phyloP scores from a whole-genome alignment of 1,284 basidiomycete species.

The Pseudozyma thailandica region DNA sequence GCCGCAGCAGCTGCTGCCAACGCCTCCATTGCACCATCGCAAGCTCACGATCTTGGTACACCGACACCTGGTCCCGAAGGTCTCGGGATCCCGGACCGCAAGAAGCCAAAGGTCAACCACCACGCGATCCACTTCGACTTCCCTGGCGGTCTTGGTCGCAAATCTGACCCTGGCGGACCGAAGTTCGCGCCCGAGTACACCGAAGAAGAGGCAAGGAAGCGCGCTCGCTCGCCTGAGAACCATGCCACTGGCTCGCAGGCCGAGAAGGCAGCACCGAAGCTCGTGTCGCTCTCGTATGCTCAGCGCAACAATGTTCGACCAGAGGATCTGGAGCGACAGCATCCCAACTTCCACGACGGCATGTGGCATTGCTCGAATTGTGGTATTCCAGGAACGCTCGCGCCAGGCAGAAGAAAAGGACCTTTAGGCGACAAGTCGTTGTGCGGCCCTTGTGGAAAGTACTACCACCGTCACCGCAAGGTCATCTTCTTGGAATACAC shows the following conservation, averaged over 20 bases:
- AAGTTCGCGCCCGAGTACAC: conserved; percentile 47
- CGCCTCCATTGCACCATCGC: conserved; percentile 55
- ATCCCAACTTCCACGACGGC: conserved; percentile 64
- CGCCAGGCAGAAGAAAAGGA: conserved; percentile 73
- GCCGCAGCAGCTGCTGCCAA: conserved; percentile 62
- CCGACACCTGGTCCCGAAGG: conserved; percentile 52
- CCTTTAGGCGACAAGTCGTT: conserved; percentile 89
- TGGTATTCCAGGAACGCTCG: conserved; percentile 61
- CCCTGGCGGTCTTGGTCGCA: conserved; percentile 63
- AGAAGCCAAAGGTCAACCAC: conserved; percentile 51
- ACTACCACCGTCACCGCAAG: conserved; percentile 63
- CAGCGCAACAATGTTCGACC: conserved; percentile 56
- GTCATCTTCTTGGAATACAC: conserved; percentile 59
- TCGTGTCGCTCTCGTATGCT: conserved; percentile 45
- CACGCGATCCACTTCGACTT: conserved; percentile 62
- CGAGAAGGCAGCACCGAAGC: conserved; percentile 41
- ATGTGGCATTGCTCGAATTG: conserved; percentile 67
- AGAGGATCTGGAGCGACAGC: conserved; percentile 63
- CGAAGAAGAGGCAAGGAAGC: conserved; percentile 51
- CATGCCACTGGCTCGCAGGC: conserved; percentile 42
- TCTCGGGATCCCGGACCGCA: conserved; percentile 45
- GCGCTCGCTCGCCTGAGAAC: conserved; percentile 45
- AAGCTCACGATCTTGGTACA: conserved; percentile 45
- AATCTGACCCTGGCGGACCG: conserved; percentile 48
- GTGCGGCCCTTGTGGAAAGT: conserved; percentile 88